phyloP scores from a whole-genome alignment of 176 grass and related monocot species.

The Triticum timopheevii region DNA sequence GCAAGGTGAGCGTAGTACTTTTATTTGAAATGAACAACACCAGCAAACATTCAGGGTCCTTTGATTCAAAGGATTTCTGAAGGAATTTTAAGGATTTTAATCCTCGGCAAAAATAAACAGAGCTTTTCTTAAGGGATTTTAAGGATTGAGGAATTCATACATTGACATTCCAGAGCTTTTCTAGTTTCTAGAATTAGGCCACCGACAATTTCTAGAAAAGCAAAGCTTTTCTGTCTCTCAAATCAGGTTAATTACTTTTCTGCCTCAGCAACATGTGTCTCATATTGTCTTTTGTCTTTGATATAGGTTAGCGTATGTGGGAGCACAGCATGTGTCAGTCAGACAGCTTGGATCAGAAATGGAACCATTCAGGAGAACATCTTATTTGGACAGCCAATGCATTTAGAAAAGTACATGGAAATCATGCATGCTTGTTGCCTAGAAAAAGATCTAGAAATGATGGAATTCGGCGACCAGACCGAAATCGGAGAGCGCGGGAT shows the following conservation, averaged over 20 bases:
- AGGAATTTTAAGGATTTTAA: no score
- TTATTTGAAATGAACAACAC: background rate
- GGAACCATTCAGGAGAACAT: constrained; percentile 71
- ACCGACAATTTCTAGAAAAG: background rate
- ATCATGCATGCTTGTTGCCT: constrained; percentile 55
- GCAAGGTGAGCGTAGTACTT: constrained; percentile 31
- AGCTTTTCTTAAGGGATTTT: no score
- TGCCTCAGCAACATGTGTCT: background rate
- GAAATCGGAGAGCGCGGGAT: constrained; percentile 79
- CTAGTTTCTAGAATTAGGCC: background rate
- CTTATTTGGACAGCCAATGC: constrained; percentile 57
- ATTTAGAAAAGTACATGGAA: constrained; percentile 39
- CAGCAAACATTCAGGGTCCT: background rate
- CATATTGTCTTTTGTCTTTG: constrained; percentile 13
- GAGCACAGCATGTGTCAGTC: constrained; percentile 58
- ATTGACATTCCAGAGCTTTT: background rate
- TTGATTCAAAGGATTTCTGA: no score
- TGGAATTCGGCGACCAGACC: constrained; percentile 68
- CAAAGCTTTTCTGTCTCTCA: no score
- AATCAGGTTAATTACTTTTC: background rate
- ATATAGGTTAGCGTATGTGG: constrained; percentile 59
- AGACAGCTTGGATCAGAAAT: constrained; percentile 67
- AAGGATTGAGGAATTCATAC: background rate
- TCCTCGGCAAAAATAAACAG: no score
- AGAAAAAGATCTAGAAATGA: constrained; percentile 76